These are phyloP conservation scores for Recurvomyces mirabilis DNA, from an alignment of 495 filamentous ascomycete species.

Conservation along the genomic window DNA sequence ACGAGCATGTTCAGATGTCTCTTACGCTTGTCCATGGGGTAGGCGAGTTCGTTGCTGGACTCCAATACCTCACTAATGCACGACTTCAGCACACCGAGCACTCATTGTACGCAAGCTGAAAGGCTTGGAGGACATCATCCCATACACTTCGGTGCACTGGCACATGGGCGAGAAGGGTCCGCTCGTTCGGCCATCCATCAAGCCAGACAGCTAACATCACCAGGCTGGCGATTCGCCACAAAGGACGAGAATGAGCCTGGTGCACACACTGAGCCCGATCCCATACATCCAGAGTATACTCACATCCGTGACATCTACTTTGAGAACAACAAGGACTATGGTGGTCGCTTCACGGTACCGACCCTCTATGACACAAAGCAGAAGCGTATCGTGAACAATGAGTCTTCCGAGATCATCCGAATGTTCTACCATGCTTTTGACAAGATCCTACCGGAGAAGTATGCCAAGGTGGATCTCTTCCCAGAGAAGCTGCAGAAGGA, in stretches of 20 bases:
- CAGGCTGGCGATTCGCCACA: slow-evolving; percentile 33
- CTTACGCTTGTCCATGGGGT: slow-evolving; percentile 66
- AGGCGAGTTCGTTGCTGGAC: background rate
- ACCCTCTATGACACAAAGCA: slow-evolving; percentile 64
- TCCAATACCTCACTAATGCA: background rate
- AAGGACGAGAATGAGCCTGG: slow-evolving; percentile 34
- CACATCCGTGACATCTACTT: slow-evolving; percentile 65
- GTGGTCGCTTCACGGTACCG: slow-evolving; percentile 69
- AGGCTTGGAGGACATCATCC: slow-evolving; percentile 54
- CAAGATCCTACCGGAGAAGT: slow-evolving; percentile 48
- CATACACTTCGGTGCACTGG: slow-evolving; percentile 59
- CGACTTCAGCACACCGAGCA: slow-evolving; percentile 45
- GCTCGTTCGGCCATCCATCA: background rate
- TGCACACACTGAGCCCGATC: slow-evolving; percentile 47
- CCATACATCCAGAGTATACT: slow-evolving; percentile 47
- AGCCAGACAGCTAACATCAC: too few relatives aligned
- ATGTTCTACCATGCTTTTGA: slow-evolving; percentile 71
- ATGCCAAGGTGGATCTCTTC: slow-evolving; percentile 52
- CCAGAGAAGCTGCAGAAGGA: slow-evolving; percentile 45
- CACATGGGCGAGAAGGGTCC: slow-evolving; percentile 51
- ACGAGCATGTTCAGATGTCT: slow-evolving; percentile 37
- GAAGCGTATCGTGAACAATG: slow-evolving; percentile 69
- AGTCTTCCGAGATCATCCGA: slow-evolving; percentile 74
- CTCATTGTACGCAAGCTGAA: slow-evolving; percentile 57
- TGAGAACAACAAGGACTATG: slow-evolving; percentile 53